A percentile compares a stretch with the other conserved stretches of the same genome.
phyloP scores from a whole-genome alignment of 1,284 basidiomycete genomes.

The Pyrrhoderma lamaoense region DNA sequence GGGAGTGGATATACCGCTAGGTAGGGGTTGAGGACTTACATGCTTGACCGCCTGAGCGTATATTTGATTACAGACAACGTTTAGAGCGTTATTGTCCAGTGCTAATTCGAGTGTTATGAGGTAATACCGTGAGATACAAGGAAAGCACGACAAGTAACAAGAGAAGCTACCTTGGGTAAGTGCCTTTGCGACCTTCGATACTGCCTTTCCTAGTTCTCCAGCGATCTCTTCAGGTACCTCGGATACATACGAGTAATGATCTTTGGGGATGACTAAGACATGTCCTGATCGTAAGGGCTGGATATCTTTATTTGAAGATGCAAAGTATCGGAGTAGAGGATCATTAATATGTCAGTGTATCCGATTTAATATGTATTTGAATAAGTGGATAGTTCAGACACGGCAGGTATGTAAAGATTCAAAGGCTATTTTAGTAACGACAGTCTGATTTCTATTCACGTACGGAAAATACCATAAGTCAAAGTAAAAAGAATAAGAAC shows the following conservation, averaged over 20 bases:
- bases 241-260: conserved; percentile 52
- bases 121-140: no score
- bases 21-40: no score
- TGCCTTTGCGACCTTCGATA: conserved; percentile 55
- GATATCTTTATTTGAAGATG: conserved; percentile 48
- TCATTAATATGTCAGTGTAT: no score
- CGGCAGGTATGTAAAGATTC: conserved; percentile 62
- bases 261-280: conserved; percentile 61
- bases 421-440: conserved; percentile 45
- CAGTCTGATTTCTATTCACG: no score
- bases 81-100: conserved; percentile 56
- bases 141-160: no score
- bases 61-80: conserved; percentile 74
- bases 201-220: conserved; percentile 47
- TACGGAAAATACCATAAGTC: no score
- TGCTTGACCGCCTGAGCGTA: conserved; percentile 78
- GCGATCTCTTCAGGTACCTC: conserved; percentile 58
- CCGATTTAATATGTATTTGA: neutral
- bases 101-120: conserved; percentile 31
- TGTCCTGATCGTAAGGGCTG: conserved; percentile 62
- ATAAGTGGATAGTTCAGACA: conserved; percentile 60
- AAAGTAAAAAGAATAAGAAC: conserved; percentile 26
- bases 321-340: neutral
- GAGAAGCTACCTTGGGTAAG: conserved; percentile 45
- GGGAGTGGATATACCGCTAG: no score